A percentile compares a stretch with the other conserved stretches of the same genome.
Evolutionary conservation across 108 stramenopile species (phyloP).

Genomic region (Pseudonitzschia pungens): DNA sequence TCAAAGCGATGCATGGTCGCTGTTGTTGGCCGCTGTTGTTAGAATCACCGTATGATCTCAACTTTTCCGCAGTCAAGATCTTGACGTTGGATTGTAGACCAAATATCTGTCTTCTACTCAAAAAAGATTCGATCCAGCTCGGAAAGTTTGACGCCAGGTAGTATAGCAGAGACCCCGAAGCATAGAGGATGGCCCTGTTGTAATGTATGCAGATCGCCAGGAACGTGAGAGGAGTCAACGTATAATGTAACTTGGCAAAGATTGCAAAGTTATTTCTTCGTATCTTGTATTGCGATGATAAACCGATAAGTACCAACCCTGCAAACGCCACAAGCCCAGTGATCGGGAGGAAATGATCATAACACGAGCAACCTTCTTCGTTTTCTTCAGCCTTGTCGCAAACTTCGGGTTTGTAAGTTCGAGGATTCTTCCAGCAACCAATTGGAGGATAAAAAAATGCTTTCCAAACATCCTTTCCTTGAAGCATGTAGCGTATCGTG

Average conservation of each 20-base stretch:
- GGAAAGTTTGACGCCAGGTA: slow-evolving; percentile 55
- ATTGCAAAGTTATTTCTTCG: slow-evolving; percentile 44
- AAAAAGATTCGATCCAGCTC: slow-evolving; percentile 11
- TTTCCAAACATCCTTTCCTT: slow-evolving; percentile 25
- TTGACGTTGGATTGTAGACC: not conserved
- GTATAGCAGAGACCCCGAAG: slow-evolving; percentile 58
- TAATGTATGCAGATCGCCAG: slow-evolving; percentile 54
- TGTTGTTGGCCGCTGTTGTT: slow-evolving; percentile 1
- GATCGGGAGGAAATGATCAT: slow-evolving; percentile 54
- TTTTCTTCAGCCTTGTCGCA: slow-evolving; percentile 20
- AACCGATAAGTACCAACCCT: slow-evolving; percentile 35
- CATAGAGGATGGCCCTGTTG: slow-evolving; percentile 57
- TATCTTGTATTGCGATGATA: slow-evolving; percentile 43
- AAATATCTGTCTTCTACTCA: not conserved
- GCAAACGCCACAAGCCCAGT: slow-evolving; percentile 44
- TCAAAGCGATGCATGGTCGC: slow-evolving; percentile 38
- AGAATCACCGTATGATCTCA: slow-evolving; percentile 13
- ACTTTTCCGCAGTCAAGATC: slow-evolving; percentile 23
- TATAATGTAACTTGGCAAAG: slow-evolving; percentile 49
- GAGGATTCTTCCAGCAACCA: slow-evolving; percentile 41
- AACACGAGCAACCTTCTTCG: slow-evolving; percentile 32
- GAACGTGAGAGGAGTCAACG: slow-evolving; percentile 36
- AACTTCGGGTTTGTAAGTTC: slow-evolving; percentile 1
- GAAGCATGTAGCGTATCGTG: slow-evolving; percentile 29
- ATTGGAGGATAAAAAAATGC: slow-evolving; percentile 36